Evolutionary conservation across 2,329 filamentous ascomycete species (phyloP).

Genomic region (Berkeleyomyces basicola): DNA sequence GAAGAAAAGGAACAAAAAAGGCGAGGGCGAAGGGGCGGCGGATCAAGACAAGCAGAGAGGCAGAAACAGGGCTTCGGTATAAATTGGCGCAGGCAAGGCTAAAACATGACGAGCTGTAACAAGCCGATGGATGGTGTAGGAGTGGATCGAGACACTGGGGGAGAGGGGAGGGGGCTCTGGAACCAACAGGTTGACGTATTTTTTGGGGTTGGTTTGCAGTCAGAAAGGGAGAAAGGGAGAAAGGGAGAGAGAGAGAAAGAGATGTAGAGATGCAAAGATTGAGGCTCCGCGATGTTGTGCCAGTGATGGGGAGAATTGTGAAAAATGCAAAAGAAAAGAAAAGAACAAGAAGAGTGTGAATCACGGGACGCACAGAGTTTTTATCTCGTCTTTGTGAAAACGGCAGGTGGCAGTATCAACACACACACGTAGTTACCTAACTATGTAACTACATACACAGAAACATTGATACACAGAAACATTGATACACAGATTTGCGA

Average conservation of each 20-base stretch:
- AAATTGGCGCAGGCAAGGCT: not conserved
- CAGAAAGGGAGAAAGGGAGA: not conserved
- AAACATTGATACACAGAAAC: not conserved
- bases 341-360: not conserved
- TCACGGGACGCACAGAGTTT: not conserved
- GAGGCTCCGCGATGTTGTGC: not conserved
- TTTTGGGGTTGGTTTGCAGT: not conserved
- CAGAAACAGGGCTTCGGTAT: not conserved
- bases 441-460: not conserved
- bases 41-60: not conserved
- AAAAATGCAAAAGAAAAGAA: not conserved
- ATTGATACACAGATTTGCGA: not conserved
- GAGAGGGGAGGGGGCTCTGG: not conserved
- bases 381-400: not conserved
- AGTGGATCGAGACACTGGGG: not conserved
- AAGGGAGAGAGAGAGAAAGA: not conserved
- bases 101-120: not conserved
- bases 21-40: not conserved
- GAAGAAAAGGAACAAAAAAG: not conserved
- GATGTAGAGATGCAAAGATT: not conserved
- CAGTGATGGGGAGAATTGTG: not conserved
- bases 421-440: not conserved
- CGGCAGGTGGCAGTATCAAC: not conserved
- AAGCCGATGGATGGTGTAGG: not conserved
- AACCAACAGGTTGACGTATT: no score